Evolutionary conservation across 805 yeast species (phyloP).

Genomic region (Saccharomycopsis javanensis): DNA sequence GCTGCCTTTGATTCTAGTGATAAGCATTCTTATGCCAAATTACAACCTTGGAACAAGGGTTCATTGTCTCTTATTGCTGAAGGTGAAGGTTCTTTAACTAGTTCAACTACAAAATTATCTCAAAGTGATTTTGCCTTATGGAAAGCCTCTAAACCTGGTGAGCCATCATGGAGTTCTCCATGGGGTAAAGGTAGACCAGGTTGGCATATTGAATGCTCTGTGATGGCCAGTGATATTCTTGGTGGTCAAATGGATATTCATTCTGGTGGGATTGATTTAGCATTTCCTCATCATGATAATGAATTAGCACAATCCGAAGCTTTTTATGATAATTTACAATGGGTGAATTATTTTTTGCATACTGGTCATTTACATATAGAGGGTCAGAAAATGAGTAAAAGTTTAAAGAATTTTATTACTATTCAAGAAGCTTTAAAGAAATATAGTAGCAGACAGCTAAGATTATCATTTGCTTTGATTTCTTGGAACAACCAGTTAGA

Average conservation of each 20-base stretch:
- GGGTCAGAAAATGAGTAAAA: slow-evolving; percentile 97
- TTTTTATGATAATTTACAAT: slow-evolving; percentile 75
- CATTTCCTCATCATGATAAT: slow-evolving; percentile 98
- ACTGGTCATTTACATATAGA: slow-evolving; percentile 97
- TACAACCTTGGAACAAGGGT: slow-evolving; percentile 98
- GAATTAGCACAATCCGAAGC: slow-evolving; percentile 98
- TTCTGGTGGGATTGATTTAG: slow-evolving; percentile 93
- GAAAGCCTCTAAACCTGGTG: slow-evolving; percentile 96
- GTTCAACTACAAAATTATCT: slow-evolving; percentile 47
- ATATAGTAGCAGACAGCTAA: slow-evolving; percentile 70
- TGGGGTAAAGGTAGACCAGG: slow-evolving; percentile 99
- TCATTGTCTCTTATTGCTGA: slow-evolving; percentile 76
- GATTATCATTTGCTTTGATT: slow-evolving; percentile 83
- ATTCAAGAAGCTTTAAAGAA: slow-evolving; percentile 76
- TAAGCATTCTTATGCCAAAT: slow-evolving; percentile 81
- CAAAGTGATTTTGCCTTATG: slow-evolving; percentile 90
- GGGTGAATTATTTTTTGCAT: slow-evolving; percentile 96
- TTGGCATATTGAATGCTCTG: slow-evolving; percentile 99
- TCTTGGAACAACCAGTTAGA: slow-evolving; percentile 92
- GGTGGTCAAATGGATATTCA: slow-evolving; percentile 87
- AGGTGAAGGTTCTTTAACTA: slow-evolving; percentile 68
- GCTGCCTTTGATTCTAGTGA: slow-evolving; percentile 61
- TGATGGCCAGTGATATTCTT: slow-evolving; percentile 87
- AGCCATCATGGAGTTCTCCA: slow-evolving; percentile 89
- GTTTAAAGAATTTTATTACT: slow-evolving; percentile 89